Base-by-base conservation (phyloP, 2,329 filamentous ascomycete species). In the Penicillium sp. region DNA sequence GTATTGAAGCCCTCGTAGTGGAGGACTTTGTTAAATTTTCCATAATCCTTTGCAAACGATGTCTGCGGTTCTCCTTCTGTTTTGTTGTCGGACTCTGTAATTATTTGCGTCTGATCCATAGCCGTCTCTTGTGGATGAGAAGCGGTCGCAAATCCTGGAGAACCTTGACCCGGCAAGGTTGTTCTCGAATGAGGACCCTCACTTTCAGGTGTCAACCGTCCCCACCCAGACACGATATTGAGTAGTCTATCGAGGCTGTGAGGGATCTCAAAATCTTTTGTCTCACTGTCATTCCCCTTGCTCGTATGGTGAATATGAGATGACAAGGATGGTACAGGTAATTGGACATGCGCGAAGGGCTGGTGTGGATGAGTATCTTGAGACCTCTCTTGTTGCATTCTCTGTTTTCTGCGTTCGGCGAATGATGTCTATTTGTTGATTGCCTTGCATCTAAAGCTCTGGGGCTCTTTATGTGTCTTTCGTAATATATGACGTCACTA, bases 301-400 rank as follows among this genome's bases (percentile, higher is more conserved):
- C 13, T 48, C 7, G 25, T 38, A 19, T 55, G 47, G 27, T 59
- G 57, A 19, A 10, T 12, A 52, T 59, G 57, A 15, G 35, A 29
- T 52, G 57, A 29, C 7, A 35, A 17, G 35, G 57, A 15, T 2
- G 21, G 48, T 42, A 15, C 23, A 15, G 57, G 57, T 33, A n/a
- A 19, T 42, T 42, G 19, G 29, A 59, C 57, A 36, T 56, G 33
- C 23, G 48, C 47, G 17, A 59, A 59, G 27, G 41, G 47, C n/a
- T 55, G 19, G 36, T 59, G 57, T 12, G 10, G 23, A 50, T 33
- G 54, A 3, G 33, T 41, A 47, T 39, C 12, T n/a, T 23, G 53
- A 21, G 25, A 33, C 10, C 7, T 29, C 21, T 42, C 10, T 17
- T 48, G 10, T 48, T 48, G 49, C 33, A 39, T 47, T 31, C 29